Evolutionary conservation across 106 monocot species (phyloP).

Genomic region (Acanthochlamys bracteata): DNA sequence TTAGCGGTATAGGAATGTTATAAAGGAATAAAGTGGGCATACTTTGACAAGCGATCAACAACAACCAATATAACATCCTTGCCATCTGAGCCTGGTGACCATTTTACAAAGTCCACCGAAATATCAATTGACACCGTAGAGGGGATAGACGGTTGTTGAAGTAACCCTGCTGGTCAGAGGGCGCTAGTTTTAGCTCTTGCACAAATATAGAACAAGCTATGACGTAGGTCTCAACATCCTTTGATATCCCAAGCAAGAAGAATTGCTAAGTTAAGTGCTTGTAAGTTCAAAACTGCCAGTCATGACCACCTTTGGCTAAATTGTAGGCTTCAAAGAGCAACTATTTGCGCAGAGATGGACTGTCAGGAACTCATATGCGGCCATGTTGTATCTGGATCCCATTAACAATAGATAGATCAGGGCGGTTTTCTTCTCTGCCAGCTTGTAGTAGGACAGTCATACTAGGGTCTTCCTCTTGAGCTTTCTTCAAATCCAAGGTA

Average conservation of each 20-base stretch:
- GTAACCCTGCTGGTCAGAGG: background rate
- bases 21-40: background rate
- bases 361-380: background rate
- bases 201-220: background rate
- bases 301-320: background rate
- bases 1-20: background rate
- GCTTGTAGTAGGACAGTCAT: background rate
- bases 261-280: background rate
- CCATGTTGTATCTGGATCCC: background rate
- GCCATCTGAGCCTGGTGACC: background rate
- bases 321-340: background rate
- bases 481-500: too few species aligned
- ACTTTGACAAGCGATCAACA: background rate
- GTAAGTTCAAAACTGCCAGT: background rate
- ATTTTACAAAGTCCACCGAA: conserved; percentile 3
- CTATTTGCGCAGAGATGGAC: background rate
- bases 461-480: background rate
- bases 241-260: background rate
- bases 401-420: too few species aligned
- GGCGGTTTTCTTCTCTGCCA: too few species aligned
- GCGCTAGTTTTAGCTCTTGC: background rate
- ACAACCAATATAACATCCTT: background rate
- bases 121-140: background rate
- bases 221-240: background rate
- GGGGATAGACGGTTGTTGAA: conserved; percentile 6